Percentiles rank a stretch among this genome's conserved stretches.
phyloP scores from a whole-genome alignment of 2,329 filamentous ascomycete genomes.

The Nannizziopsis arthrosporioides region DNA sequence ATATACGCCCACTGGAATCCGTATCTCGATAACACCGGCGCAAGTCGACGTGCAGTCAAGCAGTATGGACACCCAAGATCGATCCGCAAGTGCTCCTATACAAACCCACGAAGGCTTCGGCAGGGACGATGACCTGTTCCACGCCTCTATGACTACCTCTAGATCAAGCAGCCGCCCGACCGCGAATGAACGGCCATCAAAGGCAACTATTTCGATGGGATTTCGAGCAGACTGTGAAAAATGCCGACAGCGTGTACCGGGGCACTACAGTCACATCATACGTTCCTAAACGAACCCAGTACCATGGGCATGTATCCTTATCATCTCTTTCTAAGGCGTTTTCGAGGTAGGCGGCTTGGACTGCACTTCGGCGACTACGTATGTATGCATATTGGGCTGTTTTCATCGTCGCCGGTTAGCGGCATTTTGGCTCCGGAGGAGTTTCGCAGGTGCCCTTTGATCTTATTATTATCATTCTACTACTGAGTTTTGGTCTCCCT shows the following conservation, averaged over 20 bases:
- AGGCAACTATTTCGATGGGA: slow-evolving; percentile 62
- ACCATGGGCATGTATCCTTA: not conserved
- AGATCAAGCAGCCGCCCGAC: slow-evolving; percentile 1
- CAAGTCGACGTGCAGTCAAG: not conserved
- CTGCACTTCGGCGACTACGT: too few relatives aligned
- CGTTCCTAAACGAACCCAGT: slow-evolving; percentile 18
- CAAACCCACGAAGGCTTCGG: too few relatives aligned
- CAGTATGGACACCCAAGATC: not conserved
- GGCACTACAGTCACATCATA: slow-evolving; percentile 71
- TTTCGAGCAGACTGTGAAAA: slow-evolving; percentile 69
- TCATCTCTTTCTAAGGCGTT: not conserved
- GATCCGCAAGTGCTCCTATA: not conserved
- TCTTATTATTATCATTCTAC: too few relatives aligned
- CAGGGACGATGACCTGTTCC: too few relatives aligned
- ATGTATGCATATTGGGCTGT: too few relatives aligned
- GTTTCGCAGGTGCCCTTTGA: too few relatives aligned
- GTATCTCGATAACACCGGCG: slow-evolving; percentile 2
- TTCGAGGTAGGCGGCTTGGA: not conserved
- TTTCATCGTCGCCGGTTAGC: too few relatives aligned
- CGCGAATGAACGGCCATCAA: slow-evolving; percentile 29
- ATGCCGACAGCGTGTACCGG: slow-evolving; percentile 60
- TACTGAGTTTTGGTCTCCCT: too few relatives aligned
- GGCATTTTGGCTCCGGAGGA: too few relatives aligned
- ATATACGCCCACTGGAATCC: not conserved
- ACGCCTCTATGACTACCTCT: not conserved